Base-by-base conservation (phyloP, 2,329 filamentous ascomycete genomes). In the Rutstroemia sp. region DNA sequence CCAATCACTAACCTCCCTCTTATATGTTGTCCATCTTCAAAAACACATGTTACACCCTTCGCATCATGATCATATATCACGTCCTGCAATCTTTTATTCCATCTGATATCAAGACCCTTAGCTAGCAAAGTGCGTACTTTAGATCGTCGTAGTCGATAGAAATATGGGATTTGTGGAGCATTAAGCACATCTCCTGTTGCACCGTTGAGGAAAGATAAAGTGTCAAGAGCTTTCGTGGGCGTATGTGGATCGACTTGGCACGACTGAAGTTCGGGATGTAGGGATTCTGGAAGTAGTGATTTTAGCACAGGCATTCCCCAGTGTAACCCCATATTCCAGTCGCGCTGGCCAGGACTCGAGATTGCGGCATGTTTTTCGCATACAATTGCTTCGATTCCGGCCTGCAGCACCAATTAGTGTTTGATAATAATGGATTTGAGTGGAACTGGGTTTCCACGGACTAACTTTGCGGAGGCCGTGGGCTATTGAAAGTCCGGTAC, bases 381-480 rank as follows among this genome's bases (percentile, higher is more conserved):
- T 19, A 66, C 41, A 16, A 61, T 58, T 23, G 51, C 56, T 44
- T 50, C 50, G 34, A 67, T 64, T 19, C 63, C 63, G 10, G 59
- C 59, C 56, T 34, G 30, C 10, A 34, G 30, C 9, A 34, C 9
- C 30, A 34, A 12, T 23, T 14, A 10, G 48, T 38, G 25, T 53
- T 57, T 14, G 7, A 23, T 5, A 19, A 48, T 19, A 16, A 16
- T 12, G 23, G 5, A 34, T 34, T 5, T 17, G 19, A 14, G 39
- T 19, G 10, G 41, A 44, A 3, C 10, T 14, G 12, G 12, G 14
- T 27, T 34, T n/a, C 21, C n/a, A 42, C 39, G 6, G 9, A 47
- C 34, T 8, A 59, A 70, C 69, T 64, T 74, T 73, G 59, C 70
- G 72, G 8, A 74, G 61, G 2, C 72, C 72, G 47, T 75, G 71